Evolutionary conservation across 371 early-diverging fungal genomes (phyloP).

Genomic region (Neoconidiobolus thromboides): DNA sequence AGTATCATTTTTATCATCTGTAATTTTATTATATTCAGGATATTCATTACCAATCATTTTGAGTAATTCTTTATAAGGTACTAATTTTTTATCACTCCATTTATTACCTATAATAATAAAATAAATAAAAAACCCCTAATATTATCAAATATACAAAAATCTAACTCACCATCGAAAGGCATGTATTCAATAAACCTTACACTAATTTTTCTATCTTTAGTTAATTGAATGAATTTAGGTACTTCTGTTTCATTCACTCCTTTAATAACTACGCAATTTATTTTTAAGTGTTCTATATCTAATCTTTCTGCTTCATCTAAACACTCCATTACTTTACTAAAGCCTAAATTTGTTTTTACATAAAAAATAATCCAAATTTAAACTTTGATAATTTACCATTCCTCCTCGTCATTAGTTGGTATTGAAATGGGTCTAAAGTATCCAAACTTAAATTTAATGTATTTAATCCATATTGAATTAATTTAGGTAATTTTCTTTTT

Average conservation of each 20-base stretch:
- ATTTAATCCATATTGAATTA: constrained; percentile 60
- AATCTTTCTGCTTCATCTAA: constrained; percentile 43
- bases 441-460: constrained; percentile 78
- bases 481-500: constrained; percentile 49
- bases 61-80: constrained; percentile 62
- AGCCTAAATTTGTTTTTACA: constrained; percentile 18
- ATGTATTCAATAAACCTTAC: constrained; percentile 93
- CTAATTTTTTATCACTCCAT: constrained; percentile 67
- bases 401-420: constrained; percentile 74
- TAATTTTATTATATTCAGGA: constrained; percentile 32
- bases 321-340: constrained; percentile 50
- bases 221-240: constrained; percentile 59
- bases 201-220: constrained; percentile 44
- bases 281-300: constrained; percentile 52
- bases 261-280: constrained; percentile 80
- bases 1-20: constrained; percentile 67
- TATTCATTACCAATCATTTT: constrained; percentile 23
- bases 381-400: constrained; percentile 19
- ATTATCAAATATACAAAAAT: background rate
- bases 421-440: constrained; percentile 67
- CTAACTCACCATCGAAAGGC: constrained; percentile 74
- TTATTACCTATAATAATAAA: constrained; percentile 38
- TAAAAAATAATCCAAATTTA: background rate
- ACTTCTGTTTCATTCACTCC: constrained; percentile 71
- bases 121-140: background rate